These are phyloP conservation scores for Halenospora varia DNA, from an alignment of 495 filamentous ascomycete genomes.

Conservation along the genomic window DNA sequence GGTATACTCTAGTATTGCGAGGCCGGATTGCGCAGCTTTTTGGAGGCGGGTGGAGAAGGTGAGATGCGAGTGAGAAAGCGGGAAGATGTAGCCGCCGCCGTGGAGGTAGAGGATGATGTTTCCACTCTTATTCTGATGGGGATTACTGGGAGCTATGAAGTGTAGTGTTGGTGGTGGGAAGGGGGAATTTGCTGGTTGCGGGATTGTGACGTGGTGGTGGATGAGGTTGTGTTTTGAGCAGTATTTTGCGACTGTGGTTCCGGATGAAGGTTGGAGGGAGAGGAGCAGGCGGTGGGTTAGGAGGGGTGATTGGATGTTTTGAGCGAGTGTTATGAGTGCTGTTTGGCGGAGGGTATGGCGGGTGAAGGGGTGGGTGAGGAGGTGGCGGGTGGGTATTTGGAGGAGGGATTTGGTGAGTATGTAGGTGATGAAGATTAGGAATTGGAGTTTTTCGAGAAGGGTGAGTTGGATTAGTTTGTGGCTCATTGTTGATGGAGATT, in stretches of 20 bases:
- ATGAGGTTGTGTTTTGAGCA: not conserved
- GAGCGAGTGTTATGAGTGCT: not conserved
- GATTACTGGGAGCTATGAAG: constrained; percentile 1
- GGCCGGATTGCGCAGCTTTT: not conserved
- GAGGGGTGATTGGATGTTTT: not conserved
- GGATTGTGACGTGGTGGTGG: not conserved
- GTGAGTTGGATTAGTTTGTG: too few species aligned
- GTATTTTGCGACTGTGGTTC: not conserved
- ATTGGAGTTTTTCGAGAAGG: too few species aligned
- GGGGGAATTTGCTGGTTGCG: not conserved
- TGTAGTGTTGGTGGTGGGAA: constrained; percentile 1
- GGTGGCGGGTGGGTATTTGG: not conserved
- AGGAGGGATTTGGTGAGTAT: not conserved
- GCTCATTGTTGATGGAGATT: too few species aligned
- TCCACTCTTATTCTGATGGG: not conserved
- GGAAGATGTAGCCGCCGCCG: constrained; percentile 9
- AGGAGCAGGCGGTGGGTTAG: not conserved
- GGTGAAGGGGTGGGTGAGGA: not conserved
- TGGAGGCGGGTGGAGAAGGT: constrained; percentile 2
- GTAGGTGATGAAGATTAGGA: too few species aligned
- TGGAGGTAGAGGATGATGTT: constrained; percentile 14
- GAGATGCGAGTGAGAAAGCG: not conserved
- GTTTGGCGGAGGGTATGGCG: not conserved
- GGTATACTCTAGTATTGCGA: constrained; percentile 57
- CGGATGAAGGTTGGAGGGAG: not conserved